Evolutionary conservation across 352 stramenopile genomes (phyloP), one percentile per base, ranked within the genome.

Genomic region (Phytophthora sojae): DNA sequence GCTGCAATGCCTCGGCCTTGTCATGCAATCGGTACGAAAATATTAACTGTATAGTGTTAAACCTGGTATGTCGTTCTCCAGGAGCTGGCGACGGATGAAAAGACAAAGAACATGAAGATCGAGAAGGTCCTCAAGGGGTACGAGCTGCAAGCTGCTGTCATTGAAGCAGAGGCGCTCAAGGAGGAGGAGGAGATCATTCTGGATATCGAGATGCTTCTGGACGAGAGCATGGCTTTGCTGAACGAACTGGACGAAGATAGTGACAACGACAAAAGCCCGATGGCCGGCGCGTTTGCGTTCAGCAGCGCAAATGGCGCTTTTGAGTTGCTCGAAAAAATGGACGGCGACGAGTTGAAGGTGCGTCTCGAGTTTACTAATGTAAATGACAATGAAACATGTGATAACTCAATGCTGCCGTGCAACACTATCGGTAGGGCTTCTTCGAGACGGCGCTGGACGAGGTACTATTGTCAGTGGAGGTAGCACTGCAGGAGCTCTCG

Each of bases 281-380:
- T 91, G 47, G 70, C 84, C 15, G 83, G 79, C 0, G 75, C 80
- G 25, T 90, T 91, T 71, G 81, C 76, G 26, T 92, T 92, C 30
- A 89, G 75, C 17, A 90, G 79, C 51, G 72, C 84, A 49, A 78
- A 75, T 14, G 82, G 81, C 23, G 81, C 80, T 47, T 92, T 90
- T 59, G 85, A 93, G 56, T 53, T 83, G 47, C 72, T 94, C 12
- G 80, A 92, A 67, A 80, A 66, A 26, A 91, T 94, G 85, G 74
- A 92, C 56, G 86, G 85, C 37, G 82, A 86, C 37, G 83, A 91
- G 49, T 66, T 94, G 14, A 91, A 93, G 81, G 83, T 91, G 35
- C 6, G 68, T 44, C 49, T 54, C 21, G 9, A 9, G 15, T 7
- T 19, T 21, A 47, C 17, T 19, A 7, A 12, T n/a, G 39, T 19